Evolutionary conservation across 208 protist species (phyloP), one percentile per base, ranked within the genome.

Genomic region (Kentomonas sorsogonicus): DNA sequence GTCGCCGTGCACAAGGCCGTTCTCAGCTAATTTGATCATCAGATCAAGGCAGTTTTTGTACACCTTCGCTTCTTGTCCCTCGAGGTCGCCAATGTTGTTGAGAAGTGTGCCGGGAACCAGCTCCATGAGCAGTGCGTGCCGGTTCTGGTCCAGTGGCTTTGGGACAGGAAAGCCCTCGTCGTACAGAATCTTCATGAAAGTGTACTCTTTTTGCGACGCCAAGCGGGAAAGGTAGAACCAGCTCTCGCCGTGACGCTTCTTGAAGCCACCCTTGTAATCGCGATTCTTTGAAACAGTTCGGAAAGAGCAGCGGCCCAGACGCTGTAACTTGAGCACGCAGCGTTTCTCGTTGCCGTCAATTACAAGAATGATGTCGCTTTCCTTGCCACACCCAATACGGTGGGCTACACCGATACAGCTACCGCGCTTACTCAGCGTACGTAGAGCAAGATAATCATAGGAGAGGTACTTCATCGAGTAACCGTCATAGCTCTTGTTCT

Each of bases 171-270:
- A 99, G 30, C 91, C 95, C 60, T 97, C 77, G 16, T 96, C 84
- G 66, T 99, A 93, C 1, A 99, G 73, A 44, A 89, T 81, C 64
- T 93, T 95, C 98, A 99, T 99, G 68, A 98, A 99, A 0, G 94
- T 86, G 79, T 86, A 99, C 85, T 99, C 98, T 69, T 98, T 98
- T 54, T 96, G 65, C 9, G 98, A 97, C 2, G 98, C 93, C 2
- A 99, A 87, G 23, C 97, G 79, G 26, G 94, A 98, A n/a, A 99
- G 74, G 77, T 99, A 99, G 47, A 99, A 86, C 98, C 98, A 99
- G 33, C 83, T 98, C 33, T 93, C 89, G 9, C 79, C 78, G 48
- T 94, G 95, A 7, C 94, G 79, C 3, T 83, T 60, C 10, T 77
- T 78, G 36, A 79, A 77, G 10, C 79, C 74, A 26, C 77, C 65